These are phyloP conservation scores for Flaveria floridana DNA, from an alignment of 140 eudicot species.

Conservation along the genomic window DNA sequence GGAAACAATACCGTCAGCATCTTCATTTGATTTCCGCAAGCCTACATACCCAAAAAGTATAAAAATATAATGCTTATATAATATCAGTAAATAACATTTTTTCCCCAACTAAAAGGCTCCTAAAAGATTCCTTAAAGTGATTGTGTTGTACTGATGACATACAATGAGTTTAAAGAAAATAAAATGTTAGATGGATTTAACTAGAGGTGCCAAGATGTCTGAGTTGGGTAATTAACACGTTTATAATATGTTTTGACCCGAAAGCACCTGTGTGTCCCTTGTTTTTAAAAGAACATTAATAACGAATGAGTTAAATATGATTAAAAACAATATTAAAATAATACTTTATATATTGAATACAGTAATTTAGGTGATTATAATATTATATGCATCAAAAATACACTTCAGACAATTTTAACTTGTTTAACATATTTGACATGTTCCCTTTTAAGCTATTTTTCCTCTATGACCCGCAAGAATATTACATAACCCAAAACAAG, in stretches of 20 bases:
- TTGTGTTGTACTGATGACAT: neutral
- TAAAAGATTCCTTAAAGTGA: conserved; percentile 10
- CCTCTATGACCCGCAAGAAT: neutral
- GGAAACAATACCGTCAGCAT: conserved; percentile 47
- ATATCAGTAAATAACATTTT: neutral
- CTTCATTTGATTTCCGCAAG: conserved; percentile 40
- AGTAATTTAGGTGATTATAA: neutral
- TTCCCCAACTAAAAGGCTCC: neutral
- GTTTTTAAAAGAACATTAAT: neutral
- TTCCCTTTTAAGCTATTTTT: conserved; percentile 2
- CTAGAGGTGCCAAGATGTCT: neutral
- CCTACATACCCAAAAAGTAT: conserved; percentile 35
- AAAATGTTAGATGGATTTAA: neutral
- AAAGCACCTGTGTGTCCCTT: neutral
- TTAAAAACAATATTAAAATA: conserved; percentile 5
- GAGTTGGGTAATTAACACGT: neutral
- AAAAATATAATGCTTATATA: neutral
- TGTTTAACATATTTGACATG: neutral
- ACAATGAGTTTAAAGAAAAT: conserved; percentile 4
- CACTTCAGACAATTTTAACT: neutral
- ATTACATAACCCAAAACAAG: neutral
- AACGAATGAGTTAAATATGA: neutral
- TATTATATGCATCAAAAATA: neutral
- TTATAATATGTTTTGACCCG: neutral
- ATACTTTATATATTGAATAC: neutral